Base-by-base conservation (phyloP, 2,329 filamentous ascomycete species). In the Lachnellula suecica region DNA sequence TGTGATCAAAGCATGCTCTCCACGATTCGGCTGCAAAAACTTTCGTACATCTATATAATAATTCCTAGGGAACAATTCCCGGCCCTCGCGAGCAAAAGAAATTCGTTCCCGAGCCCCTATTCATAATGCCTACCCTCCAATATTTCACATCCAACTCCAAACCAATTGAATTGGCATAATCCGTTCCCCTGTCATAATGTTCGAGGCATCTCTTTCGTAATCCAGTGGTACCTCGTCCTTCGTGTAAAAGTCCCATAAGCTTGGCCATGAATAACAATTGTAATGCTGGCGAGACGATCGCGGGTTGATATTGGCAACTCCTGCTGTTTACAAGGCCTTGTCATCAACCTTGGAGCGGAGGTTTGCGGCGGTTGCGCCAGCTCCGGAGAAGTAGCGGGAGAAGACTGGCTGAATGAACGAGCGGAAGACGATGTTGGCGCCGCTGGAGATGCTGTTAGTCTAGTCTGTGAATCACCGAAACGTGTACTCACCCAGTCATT, bases 391-490 rank as follows among this genome's bases (percentile, higher is more conserved):
- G 85, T 97, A 95, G 74, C 91, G 91, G 72, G 90, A 83, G 71
- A 97, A 88, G 67, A 95, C 84, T 65, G 94, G 94, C 71, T 89
- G 85, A 71, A 99, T 76, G 83, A 97, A 90, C 59, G 92, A 96
- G 74, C 90, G 88, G 89, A 97, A 99, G 77, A 99, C 82, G 69
- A 97, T 77, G 74, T 97, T 91, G 68, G 94, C 93, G 71, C 94
- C 94, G 71, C 94, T 97, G 59, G 45, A 60, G 35, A 34, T 24
- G 59, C 52, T 61, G 50, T 51, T 29, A 57, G 27, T 7, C 37
- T 20, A 3, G 7, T 43, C 23, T 15, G 19, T 8, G 4, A 17
- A 9, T 40, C 9, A 2, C 10, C 17, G 38, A 15, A 37, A 17
- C 35, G 17, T 24, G n/a, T 40, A 78, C 87, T 71, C 87, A 97